phyloP scores from a whole-genome alignment of 2,329 filamentous ascomycete species.

The Calonectria honghensis region DNA sequence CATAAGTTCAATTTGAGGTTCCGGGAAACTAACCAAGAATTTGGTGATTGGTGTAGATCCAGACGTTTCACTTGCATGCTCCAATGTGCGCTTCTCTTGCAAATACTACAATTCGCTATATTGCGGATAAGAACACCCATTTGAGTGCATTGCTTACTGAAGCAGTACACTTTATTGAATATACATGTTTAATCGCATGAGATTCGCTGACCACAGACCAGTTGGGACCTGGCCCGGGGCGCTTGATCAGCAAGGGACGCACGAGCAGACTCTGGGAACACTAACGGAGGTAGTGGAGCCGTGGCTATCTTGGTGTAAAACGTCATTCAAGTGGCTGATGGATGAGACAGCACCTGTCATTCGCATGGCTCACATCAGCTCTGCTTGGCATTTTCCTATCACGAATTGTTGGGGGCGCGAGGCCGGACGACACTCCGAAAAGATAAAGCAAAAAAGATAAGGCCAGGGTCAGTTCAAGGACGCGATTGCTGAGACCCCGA shows the following conservation, averaged over 20 bases:
- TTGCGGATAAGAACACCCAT: background rate
- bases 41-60: background rate
- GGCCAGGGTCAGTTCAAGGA: background rate
- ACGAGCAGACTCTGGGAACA: background rate
- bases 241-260: background rate
- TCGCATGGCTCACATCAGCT: slow-evolving; percentile 3
- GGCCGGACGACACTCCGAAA: background rate
- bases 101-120: background rate
- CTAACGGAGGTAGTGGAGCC: background rate
- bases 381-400: background rate
- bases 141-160: background rate
- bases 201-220: background rate
- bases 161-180: background rate
- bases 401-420: background rate
- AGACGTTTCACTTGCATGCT: background rate
- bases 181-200: background rate
- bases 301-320: background rate
- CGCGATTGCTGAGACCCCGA: background rate
- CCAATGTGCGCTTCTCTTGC: background rate
- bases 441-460: slow-evolving; percentile 13
- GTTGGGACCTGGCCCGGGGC: background rate
- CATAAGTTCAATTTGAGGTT: background rate
- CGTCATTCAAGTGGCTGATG: background rate
- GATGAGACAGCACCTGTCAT: background rate
- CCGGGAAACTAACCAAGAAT: background rate